phyloP scores from a whole-genome alignment of 352 stramenopile genomes.

The Phytophthora chlamydospora region DNA sequence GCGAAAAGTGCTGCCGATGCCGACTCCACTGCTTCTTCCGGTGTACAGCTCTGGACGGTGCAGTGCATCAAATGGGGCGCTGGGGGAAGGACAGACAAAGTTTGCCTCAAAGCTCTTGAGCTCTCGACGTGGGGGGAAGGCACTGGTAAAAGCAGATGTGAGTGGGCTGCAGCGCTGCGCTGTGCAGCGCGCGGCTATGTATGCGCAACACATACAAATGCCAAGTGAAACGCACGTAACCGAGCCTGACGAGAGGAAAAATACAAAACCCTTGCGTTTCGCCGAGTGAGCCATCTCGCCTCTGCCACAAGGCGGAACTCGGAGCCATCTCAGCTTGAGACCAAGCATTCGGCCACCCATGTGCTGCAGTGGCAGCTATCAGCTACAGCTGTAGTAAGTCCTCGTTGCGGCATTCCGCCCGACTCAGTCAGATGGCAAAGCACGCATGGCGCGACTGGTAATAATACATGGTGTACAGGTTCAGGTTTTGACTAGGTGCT shows the following conservation, averaged over 20 bases:
- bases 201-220: constrained; percentile 9
- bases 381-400: too few relatives aligned
- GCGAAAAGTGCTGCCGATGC: constrained; percentile 20
- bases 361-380: too few relatives aligned
- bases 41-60: constrained; percentile 29
- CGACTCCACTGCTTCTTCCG: constrained; percentile 41
- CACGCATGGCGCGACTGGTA: too few relatives aligned
- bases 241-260: too few relatives aligned
- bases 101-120: background rate
- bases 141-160: constrained; percentile 23
- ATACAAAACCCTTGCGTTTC: constrained; percentile 3
- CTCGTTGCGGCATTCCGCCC: too few relatives aligned
- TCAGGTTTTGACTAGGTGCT: too few relatives aligned
- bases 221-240: background rate
- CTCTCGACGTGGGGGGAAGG: constrained; percentile 6
- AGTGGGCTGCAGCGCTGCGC: background rate
- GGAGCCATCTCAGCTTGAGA: too few relatives aligned
- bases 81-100: background rate
- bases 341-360: too few relatives aligned
- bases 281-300: background rate
- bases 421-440: too few relatives aligned
- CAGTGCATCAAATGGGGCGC: constrained; percentile 43
- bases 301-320: background rate
- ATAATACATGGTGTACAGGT: too few relatives aligned
- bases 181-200: constrained; percentile 6